phyloP scores from a whole-genome alignment of 352 stramenopile genomes.

The Phytophthora megakarya region DNA sequence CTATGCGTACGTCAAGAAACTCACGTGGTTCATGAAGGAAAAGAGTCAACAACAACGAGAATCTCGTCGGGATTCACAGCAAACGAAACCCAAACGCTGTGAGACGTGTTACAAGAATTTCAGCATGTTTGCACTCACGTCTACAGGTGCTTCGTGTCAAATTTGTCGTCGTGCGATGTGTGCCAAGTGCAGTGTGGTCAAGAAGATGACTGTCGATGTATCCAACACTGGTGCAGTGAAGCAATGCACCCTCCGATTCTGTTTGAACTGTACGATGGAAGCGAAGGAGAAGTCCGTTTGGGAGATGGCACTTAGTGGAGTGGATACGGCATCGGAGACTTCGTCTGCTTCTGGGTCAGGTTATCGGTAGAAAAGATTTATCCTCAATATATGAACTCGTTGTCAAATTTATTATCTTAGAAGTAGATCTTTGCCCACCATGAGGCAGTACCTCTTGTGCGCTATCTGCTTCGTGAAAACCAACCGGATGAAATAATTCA shows the following conservation, averaged over 20 bases:
- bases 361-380: slow-evolving; percentile 7
- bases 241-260: slow-evolving; percentile 38
- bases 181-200: slow-evolving; percentile 52
- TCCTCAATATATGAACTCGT: slow-evolving; percentile 2
- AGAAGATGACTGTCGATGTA: slow-evolving; percentile 59
- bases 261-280: slow-evolving; percentile 27
- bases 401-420: not conserved
- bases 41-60: slow-evolving; percentile 2
- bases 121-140: slow-evolving; percentile 24
- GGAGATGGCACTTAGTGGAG: slow-evolving; percentile 30
- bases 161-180: slow-evolving; percentile 53
- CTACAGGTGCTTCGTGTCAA: slow-evolving; percentile 36
- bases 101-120: slow-evolving; percentile 23
- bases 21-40: slow-evolving; percentile 47
- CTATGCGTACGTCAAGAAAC: slow-evolving; percentile 52
- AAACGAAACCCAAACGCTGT: slow-evolving; percentile 30
- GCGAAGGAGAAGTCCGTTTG: slow-evolving; percentile 29
- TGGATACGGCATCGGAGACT: slow-evolving; percentile 29
- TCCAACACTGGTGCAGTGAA: slow-evolving; percentile 28
- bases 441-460: no score
- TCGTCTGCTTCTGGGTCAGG: slow-evolving; percentile 22
- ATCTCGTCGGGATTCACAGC: slow-evolving; percentile 8
- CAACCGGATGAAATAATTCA: no score
- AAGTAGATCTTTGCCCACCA: no score
- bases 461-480: no score